phyloP scores from a whole-genome alignment of 305 asterid genomes.

The Petunia hybrid region DNA sequence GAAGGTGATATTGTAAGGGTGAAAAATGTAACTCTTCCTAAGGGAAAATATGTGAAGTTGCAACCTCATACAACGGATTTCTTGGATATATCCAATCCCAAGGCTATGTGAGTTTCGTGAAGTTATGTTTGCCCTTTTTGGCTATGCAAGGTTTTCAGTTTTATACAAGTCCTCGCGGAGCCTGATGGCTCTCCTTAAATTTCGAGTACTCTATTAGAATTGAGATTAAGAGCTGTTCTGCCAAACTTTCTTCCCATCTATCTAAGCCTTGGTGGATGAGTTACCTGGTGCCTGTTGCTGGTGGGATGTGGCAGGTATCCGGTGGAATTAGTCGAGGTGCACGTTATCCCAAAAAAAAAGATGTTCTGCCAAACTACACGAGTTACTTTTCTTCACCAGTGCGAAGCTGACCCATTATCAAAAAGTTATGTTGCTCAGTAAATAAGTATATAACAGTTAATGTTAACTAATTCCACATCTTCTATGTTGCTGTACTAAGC shows the following conservation, averaged over 20 bases:
- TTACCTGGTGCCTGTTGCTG: too few species aligned
- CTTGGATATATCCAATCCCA: slow-evolving; percentile 54
- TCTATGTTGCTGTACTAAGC: not conserved
- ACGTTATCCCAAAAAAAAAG: too few species aligned
- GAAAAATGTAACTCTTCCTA: slow-evolving; percentile 45
- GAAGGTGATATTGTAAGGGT: slow-evolving; percentile 52
- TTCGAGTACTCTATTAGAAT: not conserved
- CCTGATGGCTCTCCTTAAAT: not conserved
- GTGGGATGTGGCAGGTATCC: too few species aligned
- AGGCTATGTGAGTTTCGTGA: slow-evolving; percentile 52
- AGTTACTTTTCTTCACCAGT: not conserved
- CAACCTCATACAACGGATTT: slow-evolving; percentile 58
- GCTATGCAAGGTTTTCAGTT: not conserved
- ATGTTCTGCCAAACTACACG: not conserved
- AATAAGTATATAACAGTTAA: not conserved
- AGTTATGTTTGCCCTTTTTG: not conserved
- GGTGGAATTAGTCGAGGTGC: too few species aligned
- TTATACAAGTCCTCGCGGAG: not conserved
- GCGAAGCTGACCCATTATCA: not conserved
- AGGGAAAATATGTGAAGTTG: slow-evolving; percentile 56
- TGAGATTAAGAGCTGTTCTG: too few species aligned
- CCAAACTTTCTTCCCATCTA: not conserved
- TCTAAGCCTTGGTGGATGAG: too few species aligned
- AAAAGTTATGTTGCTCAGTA: not conserved
- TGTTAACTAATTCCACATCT: not conserved